A percentile compares a stretch with the other conserved stretches of the same genome.
Evolutionary conservation across 352 stramenopile genomes (phyloP).

Genomic region (Thalassiosira hispida): DNA sequence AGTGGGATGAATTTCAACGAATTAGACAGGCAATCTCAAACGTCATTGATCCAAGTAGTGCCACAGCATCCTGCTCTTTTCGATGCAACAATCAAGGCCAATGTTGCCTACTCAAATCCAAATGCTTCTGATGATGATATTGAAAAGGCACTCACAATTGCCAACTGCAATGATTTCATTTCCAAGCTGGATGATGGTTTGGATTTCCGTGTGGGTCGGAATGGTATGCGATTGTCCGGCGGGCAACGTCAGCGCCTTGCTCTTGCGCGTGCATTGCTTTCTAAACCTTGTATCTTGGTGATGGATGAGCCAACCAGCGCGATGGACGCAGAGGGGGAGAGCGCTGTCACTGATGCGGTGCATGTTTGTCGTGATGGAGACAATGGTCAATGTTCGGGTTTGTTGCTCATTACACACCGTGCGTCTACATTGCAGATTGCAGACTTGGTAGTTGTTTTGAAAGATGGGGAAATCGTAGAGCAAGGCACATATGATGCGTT

Average conservation of each 20-base stretch:
- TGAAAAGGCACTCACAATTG: constrained; percentile 55
- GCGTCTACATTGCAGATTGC: constrained; percentile 73
- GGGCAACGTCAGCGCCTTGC: constrained; percentile 81
- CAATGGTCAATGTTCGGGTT: constrained; percentile 36
- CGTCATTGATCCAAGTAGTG: constrained; percentile 78
- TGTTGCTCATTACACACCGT: constrained; percentile 81
- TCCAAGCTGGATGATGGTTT: constrained; percentile 69
- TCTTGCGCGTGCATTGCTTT: constrained; percentile 80
- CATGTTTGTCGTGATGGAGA: constrained; percentile 56
- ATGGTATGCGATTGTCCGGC: constrained; percentile 76
- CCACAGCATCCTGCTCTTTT: constrained; percentile 76
- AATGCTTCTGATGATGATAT: constrained; percentile 62
- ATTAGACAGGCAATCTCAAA: constrained; percentile 60
- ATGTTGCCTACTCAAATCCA: constrained; percentile 75
- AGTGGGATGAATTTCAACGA: constrained; percentile 43
- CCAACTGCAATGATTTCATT: constrained; percentile 78
- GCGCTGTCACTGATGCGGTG: constrained; percentile 75
- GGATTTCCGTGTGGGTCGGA: constrained; percentile 75
- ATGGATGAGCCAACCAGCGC: constrained; percentile 82
- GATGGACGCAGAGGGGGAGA: constrained; percentile 81
- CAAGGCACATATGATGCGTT: constrained; percentile 60
- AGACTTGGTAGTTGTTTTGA: constrained; percentile 70
- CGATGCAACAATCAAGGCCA: constrained; percentile 72
- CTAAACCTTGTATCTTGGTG: constrained; percentile 75
- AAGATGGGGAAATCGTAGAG: constrained; percentile 68